These are phyloP conservation scores for Acer yangbiense DNA, from an alignment of 345 rosid species.

Conservation along the genomic window DNA sequence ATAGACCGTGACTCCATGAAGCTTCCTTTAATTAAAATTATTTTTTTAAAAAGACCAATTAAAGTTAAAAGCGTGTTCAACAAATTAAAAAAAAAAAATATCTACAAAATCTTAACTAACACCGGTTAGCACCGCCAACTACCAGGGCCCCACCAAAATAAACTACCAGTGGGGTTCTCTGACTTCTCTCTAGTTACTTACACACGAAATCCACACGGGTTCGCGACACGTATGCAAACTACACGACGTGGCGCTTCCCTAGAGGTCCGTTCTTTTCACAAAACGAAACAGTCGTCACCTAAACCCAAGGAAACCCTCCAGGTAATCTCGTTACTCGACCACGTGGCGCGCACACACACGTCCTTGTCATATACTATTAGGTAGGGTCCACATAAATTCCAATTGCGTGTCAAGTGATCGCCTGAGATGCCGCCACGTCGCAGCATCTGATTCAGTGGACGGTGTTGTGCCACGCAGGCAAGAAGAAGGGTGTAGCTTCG, in stretches of 20 bases:
- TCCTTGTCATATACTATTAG: background rate
- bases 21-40: background rate
- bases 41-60: background rate
- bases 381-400: conserved; percentile 8
- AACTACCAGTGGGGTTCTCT: background rate
- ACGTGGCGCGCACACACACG: background rate
- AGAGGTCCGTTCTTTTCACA: background rate
- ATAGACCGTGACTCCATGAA: background rate
- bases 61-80: background rate
- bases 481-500: background rate
- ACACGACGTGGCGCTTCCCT: background rate
- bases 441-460: background rate
- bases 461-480: conserved; percentile 6
- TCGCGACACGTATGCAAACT: background rate
- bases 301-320: background rate
- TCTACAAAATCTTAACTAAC: conserved; percentile 5
- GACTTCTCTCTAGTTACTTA: background rate
- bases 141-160: background rate
- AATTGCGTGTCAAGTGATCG: background rate
- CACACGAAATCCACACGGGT: background rate
- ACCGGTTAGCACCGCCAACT: conserved; percentile 8
- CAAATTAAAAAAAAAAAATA: background rate
- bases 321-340: background rate
- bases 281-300: background rate
- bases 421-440: conserved; percentile 4